Evolutionary conservation across 768 basidiomycete genomes (phyloP).

Genomic region (Sporobolomyces roseus): DNA sequence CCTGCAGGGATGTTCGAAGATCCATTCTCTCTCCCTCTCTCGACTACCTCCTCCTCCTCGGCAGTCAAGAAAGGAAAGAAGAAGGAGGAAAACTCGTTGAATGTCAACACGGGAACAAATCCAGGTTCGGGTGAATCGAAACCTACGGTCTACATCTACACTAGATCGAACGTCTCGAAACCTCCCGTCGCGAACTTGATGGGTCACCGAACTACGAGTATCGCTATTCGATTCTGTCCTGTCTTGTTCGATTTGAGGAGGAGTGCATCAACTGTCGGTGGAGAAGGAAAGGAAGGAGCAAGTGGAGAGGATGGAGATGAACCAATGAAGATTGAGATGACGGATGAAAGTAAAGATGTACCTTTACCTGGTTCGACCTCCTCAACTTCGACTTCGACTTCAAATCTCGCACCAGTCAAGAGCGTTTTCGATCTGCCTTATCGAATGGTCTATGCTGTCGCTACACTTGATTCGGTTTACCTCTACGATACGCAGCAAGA

Average conservation of each 20-base stretch:
- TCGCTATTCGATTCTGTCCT: slow-evolving; percentile 90
- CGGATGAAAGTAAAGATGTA: slow-evolving; percentile 49
- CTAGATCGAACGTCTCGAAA: slow-evolving; percentile 85
- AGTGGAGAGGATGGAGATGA: slow-evolving; percentile 20
- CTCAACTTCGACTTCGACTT: slow-evolving; percentile 51
- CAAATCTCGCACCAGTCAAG: slow-evolving; percentile 47
- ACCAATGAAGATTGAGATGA: slow-evolving; percentile 4
- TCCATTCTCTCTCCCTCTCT: slow-evolving; percentile 56
- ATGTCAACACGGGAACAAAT: slow-evolving; percentile 12
- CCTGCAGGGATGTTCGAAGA: slow-evolving; percentile 98
- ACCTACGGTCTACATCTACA: slow-evolving; percentile 82
- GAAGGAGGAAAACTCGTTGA: background rate
- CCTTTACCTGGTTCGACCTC: slow-evolving; percentile 61
- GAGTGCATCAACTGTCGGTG: slow-evolving; percentile 26
- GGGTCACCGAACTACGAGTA: slow-evolving; percentile 91
- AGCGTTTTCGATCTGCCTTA: slow-evolving; percentile 87
- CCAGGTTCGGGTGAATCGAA: slow-evolving; percentile 52
- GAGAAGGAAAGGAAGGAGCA: background rate
- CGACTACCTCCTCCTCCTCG: background rate
- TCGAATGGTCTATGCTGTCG: slow-evolving; percentile 88
- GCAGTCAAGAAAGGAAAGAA: slow-evolving; percentile 23
- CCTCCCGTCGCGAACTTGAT: slow-evolving; percentile 92
- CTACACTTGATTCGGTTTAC: slow-evolving; percentile 90
- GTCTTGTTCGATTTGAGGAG: slow-evolving; percentile 83
- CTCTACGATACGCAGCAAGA: slow-evolving; percentile 97